Evolutionary conservation across 2,329 filamentous ascomycete genomes (phyloP), one percentile per base, ranked within the genome.

Genomic region (Cryphonectria nitschkei): DNA sequence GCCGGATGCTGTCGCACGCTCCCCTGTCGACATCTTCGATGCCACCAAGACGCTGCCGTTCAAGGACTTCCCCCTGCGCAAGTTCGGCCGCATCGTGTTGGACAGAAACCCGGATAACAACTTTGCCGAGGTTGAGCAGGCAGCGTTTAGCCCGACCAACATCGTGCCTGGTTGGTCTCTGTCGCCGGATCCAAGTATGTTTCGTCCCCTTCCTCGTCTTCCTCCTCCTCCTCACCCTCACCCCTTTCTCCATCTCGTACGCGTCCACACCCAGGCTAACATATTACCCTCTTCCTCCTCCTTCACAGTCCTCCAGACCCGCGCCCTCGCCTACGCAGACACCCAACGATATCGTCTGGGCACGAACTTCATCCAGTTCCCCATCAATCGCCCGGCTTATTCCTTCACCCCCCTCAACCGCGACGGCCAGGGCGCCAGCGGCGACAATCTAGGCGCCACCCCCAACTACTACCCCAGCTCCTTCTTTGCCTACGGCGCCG

Each of bases 281-380:
- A 58, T 16, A 11, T 1, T 26, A 13, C 37, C 37, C 37, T 39
- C 37, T 2, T 16, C 14, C 14, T 16, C 46, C 46, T 50, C 22
- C 46, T n/a, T n/a, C 22, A 50, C 82, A 68, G 80, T 88, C 76
- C 80, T 88, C 0, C 86, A 88, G 76, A 83, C 84, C 3, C 81
- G 86, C 3, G 81, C 87, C 79, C 87, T 88, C 74, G 80, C 84
- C 29, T 89, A 89, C 73, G 83, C 85, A 0, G 87, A 89, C 71
- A 83, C 87, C 43, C 84, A 86, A 61, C 83, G 87, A 68, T 86
- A 90, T 77, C 84, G 87, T 46, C 80, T 89, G 16, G 88, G 87
- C 11, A 82, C 82, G 32, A 90, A 90, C 79, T 89, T 88, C 75
- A 83, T 87, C 73, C 84, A 87, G 73, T 82, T 89, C 26, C 86